Percentiles rank a stretch among this genome's conserved stretches.
Conservation (phyloP, 805 yeast species). For the Wickerhamiella nectarea region DNA sequence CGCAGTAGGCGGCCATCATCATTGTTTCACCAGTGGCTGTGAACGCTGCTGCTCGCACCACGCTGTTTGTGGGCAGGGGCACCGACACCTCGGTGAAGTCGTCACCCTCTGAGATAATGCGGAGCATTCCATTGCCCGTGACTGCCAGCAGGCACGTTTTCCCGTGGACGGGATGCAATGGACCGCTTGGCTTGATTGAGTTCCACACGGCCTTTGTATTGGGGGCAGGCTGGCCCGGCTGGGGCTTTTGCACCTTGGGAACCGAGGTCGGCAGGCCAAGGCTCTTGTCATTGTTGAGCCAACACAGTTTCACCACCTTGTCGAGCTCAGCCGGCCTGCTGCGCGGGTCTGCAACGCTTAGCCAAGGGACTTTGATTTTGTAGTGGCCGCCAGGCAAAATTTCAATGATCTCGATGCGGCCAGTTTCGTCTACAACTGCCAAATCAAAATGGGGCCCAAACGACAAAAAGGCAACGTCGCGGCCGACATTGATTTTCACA, state of each 20-base stretch:
- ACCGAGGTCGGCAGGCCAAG: conserved; percentile 22
- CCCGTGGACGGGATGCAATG: conserved; percentile 51
- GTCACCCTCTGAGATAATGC: conserved; percentile 41
- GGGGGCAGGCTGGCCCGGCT: conserved; percentile 12
- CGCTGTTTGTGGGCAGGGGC: conserved; percentile 10
- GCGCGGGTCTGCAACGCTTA: conserved; percentile 21
- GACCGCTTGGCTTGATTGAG: conserved; percentile 41
- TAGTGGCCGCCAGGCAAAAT: conserved; percentile 15
- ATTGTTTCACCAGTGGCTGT: conserved; percentile 12
- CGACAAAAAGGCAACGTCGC: conserved; percentile 30
- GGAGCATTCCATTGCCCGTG: conserved; percentile 46
- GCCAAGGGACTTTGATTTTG: conserved; percentile 15
- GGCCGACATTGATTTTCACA: conserved; percentile 25
- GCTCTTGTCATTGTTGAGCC: conserved; percentile 66
- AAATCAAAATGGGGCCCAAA: conserved; percentile 77
- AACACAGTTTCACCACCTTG: conserved; percentile 40
- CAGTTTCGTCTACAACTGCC: conserved; percentile 61
- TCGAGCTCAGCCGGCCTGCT: conserved; percentile 19
- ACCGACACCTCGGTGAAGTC: conserved; percentile 18
- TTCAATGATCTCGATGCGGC: conserved; percentile 44
- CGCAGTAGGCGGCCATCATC: conserved; percentile 22
- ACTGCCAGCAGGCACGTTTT: conserved; percentile 61
- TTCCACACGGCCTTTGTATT: conserved; percentile 26
- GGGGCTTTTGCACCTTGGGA: conserved; percentile 1
- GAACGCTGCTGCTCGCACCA: conserved; percentile 4